Conservation (phyloP, 1,284 basidiomycete species). For the Singerocomus inundabilis region DNA sequence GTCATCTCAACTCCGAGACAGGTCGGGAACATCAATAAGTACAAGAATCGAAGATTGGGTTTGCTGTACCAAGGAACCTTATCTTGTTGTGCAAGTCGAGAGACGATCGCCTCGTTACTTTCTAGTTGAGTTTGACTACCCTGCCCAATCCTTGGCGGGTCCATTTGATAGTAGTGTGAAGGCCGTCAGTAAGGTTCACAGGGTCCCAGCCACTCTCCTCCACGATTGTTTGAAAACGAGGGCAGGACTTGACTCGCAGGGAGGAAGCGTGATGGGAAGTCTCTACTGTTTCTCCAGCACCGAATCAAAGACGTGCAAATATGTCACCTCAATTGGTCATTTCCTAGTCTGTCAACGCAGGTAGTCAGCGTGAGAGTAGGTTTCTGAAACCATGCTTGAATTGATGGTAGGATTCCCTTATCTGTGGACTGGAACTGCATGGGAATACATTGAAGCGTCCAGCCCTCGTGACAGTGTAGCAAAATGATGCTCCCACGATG, state of each 20-base stretch:
- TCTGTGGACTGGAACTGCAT: no score
- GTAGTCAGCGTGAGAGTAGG: no score
- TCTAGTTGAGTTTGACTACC: not conserved
- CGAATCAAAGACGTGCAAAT: not conserved
- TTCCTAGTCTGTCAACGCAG: no score
- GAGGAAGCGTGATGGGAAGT: not conserved
- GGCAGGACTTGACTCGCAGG: no score
- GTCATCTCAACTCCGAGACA: constrained; percentile 60
- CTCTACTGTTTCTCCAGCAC: not conserved
- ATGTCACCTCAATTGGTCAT: no score
- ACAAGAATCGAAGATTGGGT: constrained; percentile 29
- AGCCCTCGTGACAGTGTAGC: no score
- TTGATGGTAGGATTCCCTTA: no score
- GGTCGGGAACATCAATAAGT: constrained; percentile 48
- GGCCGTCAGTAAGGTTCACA: not conserved
- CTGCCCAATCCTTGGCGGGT: not conserved
- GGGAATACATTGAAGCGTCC: no score
- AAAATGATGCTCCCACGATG: no score
- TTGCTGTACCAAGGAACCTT: constrained; percentile 55
- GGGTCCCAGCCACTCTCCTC: not conserved
- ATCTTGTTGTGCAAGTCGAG: constrained; percentile 44
- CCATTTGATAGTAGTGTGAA: constrained; percentile 5
- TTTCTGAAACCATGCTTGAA: no score
- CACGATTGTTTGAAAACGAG: no score
- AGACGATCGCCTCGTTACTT: constrained; percentile 40